Base-by-base conservation (phyloP, 345 rosid species). In the Gossypium ekmanianum region DNA sequence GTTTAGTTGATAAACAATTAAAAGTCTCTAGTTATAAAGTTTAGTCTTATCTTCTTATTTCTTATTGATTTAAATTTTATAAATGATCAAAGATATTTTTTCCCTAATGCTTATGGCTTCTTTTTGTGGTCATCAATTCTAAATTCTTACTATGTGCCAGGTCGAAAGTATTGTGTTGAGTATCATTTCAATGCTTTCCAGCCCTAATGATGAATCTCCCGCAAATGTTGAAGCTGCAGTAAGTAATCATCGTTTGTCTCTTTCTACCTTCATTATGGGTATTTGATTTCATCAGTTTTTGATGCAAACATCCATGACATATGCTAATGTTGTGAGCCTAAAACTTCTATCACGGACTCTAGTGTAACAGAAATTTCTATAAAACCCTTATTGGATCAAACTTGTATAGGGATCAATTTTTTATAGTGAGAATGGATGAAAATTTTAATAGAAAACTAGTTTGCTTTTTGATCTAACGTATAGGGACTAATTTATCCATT, bases 161-260 rank as follows among this genome's bases (percentile, higher is more conserved):
- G 97, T 90, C 72, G 94, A 94, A 77, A 94, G 94, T 77, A 92
- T 92, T 58, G 85, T 94, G 57, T 84, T 91, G 85, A 94, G 97
- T 79, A 89, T 91, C 71, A 91, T 91, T 73, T 91, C 93, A 0
- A 94, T 94, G 97, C 92, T 94, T 68, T 94, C 97, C 44, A 76
- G 91, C 79, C 97, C 98, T 22, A 94, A 92, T 12, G 97, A 94
- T 4, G 97, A 92, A 80, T 92, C 98, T 79, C 98, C 96, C 2
- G 97, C 98, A 55, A 92, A 91, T 67, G 89, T 92, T 67, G 98
- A 92, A 77, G 98, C 97, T 64, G 97, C 97, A 16, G 98, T 90
- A 80, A 75, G 90, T 89, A 18, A 61, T 74, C 47, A 34, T 41
- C 13, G 51, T 10, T 47, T 47, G 16, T 47, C 55, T 20, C 41